phyloP scores from a whole-genome alignment of 2,329 filamentous ascomycete genomes.

The Hymenoscyphus infarciens region DNA sequence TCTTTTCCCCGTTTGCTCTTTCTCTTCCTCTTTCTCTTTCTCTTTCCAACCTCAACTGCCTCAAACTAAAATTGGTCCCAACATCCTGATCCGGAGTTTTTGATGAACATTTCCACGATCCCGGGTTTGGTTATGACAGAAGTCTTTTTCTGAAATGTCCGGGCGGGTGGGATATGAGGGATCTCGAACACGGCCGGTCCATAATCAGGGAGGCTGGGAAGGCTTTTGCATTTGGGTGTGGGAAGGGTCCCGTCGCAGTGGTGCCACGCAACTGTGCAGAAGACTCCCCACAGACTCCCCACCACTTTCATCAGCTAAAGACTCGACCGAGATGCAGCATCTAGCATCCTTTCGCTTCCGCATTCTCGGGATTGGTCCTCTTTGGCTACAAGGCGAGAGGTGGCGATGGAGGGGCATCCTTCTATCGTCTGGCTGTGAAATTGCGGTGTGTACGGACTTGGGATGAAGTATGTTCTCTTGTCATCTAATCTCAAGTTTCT shows the following conservation, averaged over 20 bases:
- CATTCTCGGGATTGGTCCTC: not conserved
- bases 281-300: not conserved
- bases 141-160: not conserved
- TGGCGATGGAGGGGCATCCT: too few relatives aligned
- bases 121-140: not conserved
- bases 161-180: not conserved
- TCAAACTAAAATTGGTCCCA: not conserved
- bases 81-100: not conserved
- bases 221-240: not conserved
- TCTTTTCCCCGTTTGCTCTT: not conserved
- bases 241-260: not conserved
- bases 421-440: too few relatives aligned
- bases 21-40: not conserved
- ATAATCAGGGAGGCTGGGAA: not conserved
- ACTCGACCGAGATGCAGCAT: not conserved
- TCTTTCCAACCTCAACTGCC: not conserved
- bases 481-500: too few relatives aligned
- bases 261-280: not conserved
- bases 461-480: too few relatives aligned
- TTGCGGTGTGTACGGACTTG: not conserved
- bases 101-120: not conserved
- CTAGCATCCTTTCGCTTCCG: not conserved
- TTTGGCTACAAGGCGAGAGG: not conserved
- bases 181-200: not conserved
- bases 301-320: not conserved